Conservation (phyloP, 768 basidiomycete species). For the Termitomyces sp. region DNA sequence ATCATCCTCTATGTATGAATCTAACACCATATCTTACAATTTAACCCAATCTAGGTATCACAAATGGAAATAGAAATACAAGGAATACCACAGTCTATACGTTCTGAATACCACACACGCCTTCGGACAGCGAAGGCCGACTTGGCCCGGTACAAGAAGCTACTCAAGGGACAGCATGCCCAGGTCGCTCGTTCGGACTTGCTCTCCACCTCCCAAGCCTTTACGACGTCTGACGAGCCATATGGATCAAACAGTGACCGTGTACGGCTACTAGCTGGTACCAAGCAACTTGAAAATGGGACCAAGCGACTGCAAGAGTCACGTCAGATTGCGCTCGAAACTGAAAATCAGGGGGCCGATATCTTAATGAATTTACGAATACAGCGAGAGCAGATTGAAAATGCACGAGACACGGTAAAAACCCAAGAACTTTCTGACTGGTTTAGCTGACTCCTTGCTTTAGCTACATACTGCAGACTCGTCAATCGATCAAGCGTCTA, state of each 20-base stretch:
- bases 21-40: slow-evolving; percentile 2
- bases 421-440: neutral
- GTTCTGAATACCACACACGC: slow-evolving; percentile 69
- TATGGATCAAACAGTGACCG: slow-evolving; percentile 69
- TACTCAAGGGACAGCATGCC: slow-evolving; percentile 65
- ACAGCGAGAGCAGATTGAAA: slow-evolving; percentile 94
- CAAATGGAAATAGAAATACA: slow-evolving; percentile 99
- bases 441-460: slow-evolving; percentile 1
- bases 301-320: slow-evolving; percentile 81
- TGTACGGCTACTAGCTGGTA: slow-evolving; percentile 74
- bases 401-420: slow-evolving; percentile 78
- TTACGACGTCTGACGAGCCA: slow-evolving; percentile 68
- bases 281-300: slow-evolving; percentile 77
- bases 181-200: slow-evolving; percentile 73
- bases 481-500: slow-evolving; percentile 86
- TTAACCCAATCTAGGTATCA: slow-evolving; percentile 55
- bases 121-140: slow-evolving; percentile 72
- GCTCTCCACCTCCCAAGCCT: slow-evolving; percentile 45
- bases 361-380: slow-evolving; percentile 79
- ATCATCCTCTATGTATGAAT: neutral
- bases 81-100: slow-evolving; percentile 83
- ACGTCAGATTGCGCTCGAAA: slow-evolving; percentile 90
- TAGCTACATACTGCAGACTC: slow-evolving; percentile 84
- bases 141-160: slow-evolving; percentile 75
- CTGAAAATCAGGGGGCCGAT: slow-evolving; percentile 92